Evolutionary conservation across 164 flowering plant species (phyloP), one percentile per base, ranked within the genome.

Genomic region (Stephania japonica): DNA sequence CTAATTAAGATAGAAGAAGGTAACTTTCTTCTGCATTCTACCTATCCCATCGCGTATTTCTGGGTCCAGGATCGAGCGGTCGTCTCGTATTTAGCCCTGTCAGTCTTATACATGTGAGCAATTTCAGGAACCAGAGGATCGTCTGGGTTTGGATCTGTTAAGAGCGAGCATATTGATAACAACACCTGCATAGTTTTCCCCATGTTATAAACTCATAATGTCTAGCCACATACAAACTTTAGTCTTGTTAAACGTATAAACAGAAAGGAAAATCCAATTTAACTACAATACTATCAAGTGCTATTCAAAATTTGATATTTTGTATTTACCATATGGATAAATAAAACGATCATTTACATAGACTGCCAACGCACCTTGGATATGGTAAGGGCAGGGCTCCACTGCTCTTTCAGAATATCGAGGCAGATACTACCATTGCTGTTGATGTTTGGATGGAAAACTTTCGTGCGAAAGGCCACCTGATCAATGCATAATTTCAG

Each of bases 121-220:
- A 88, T 88, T 75, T 86, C 91, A 1, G 89, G 91, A n/a, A 88
- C 91, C 75, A 88, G 70, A 10, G 91, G 91, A 75, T 88, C 89
- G 59, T 88, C 89, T 1, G 91, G 91, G 65, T 88, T 86, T 41
- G 91, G 89, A 75, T 88, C 91, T 0, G 88, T 86, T 23, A 88
- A 80, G 75, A 88, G 81, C 1, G 89, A 86, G 83, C 88, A 88
- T 50, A 86, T 84, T 18, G 89, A 88, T 18, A 86, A 81, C 19
- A 85, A 82, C 27, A 86, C 91, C 91, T 88, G 80, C 76, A 71
- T 42, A 67, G 25, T 61, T 42, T 42, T 32, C 56, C 25, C 13
- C 53, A 21, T 49, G 68, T 74, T 50, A 73, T 11, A 6, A 32
- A 32, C 38, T 32, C 38, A 32, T 73, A 47, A 49, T 7, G 13